These are phyloP conservation scores for Psilocybe mexicana DNA, from an alignment of 1,284 basidiomycete genomes.

Conservation along the genomic window DNA sequence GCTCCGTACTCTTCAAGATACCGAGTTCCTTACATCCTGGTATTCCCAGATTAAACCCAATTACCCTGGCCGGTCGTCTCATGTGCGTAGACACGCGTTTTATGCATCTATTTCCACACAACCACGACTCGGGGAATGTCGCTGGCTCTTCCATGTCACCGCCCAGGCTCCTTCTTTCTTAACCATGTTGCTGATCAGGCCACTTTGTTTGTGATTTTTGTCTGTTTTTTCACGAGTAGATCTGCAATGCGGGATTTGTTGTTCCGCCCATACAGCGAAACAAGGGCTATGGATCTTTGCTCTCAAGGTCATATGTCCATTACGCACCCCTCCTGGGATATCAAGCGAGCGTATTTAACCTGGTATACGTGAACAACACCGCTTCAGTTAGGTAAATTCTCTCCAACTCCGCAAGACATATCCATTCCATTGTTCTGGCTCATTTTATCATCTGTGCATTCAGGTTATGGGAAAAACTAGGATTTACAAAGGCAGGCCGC, in stretches of 20 bases:
- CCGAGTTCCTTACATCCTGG: conserved; percentile 1
- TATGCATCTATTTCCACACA: not conserved
- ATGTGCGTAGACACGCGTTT: conserved; percentile 54
- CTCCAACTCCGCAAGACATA: not conserved
- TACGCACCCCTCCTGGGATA: conserved; percentile 85
- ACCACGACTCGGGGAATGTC: conserved; percentile 15
- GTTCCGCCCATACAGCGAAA: conserved; percentile 72
- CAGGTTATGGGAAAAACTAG: conserved; percentile 85
- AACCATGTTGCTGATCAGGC: not conserved
- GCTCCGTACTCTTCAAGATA: conserved; percentile 5
- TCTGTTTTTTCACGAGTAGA: conserved; percentile 40
- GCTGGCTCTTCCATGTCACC: conserved; percentile 7
- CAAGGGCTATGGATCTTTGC: conserved; percentile 68
- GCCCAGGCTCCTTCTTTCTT: not conserved
- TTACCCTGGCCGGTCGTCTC: conserved; percentile 90
- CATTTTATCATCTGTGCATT: conserved; percentile 2
- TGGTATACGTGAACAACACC: conserved; percentile 85
- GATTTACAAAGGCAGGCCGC: conserved; percentile 80
- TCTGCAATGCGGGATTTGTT: conserved; percentile 90
- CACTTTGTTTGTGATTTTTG: not conserved
- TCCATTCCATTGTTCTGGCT: not conserved
- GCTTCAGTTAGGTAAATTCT: conserved; percentile 62
- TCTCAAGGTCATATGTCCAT: conserved; percentile 81
- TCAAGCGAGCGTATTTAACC: conserved; percentile 89
- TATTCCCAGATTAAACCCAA: conserved; percentile 76